Evolutionary conservation across 2,329 filamentous ascomycete species (phyloP).

Genomic region (Diaporthe destruens): DNA sequence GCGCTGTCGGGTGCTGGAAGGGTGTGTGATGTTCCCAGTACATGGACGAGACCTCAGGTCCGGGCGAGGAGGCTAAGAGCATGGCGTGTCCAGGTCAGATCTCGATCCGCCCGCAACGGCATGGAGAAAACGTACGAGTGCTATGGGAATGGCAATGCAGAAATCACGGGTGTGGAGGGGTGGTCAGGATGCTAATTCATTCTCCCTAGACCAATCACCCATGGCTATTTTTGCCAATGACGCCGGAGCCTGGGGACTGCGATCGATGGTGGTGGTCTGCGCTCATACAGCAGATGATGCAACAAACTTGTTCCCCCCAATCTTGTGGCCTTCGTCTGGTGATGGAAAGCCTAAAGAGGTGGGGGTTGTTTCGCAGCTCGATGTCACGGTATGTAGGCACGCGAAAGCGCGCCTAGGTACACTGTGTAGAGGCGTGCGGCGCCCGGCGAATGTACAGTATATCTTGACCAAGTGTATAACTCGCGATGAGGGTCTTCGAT

Average conservation of each 20-base stretch:
- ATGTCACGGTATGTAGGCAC: background rate
- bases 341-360: background rate
- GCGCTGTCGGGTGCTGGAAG: conserved; percentile 3
- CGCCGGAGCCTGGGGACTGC: background rate
- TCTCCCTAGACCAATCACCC: conserved; percentile 9
- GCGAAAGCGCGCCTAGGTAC: background rate
- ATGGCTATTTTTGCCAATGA: conserved; percentile 33
- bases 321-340: background rate
- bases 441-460: background rate
- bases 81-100: conserved; percentile 36
- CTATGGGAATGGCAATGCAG: conserved; percentile 28
- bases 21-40: conserved; percentile 32
- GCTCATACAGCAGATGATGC: background rate
- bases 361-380: background rate
- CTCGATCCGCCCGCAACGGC: conserved; percentile 38
- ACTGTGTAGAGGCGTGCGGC: background rate
- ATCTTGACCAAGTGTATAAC: background rate
- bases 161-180: conserved; percentile 22
- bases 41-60: conserved; percentile 30
- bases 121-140: conserved; percentile 30
- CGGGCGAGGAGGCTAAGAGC: conserved; percentile 16
- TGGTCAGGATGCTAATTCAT: conserved; percentile 24
- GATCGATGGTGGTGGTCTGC: conserved; percentile 22
- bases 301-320: conserved; percentile 4
- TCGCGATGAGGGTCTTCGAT: background rate